Evolutionary conservation across 2,329 filamentous ascomycete genomes (phyloP).

Genomic region (Penicillium olsonii): DNA sequence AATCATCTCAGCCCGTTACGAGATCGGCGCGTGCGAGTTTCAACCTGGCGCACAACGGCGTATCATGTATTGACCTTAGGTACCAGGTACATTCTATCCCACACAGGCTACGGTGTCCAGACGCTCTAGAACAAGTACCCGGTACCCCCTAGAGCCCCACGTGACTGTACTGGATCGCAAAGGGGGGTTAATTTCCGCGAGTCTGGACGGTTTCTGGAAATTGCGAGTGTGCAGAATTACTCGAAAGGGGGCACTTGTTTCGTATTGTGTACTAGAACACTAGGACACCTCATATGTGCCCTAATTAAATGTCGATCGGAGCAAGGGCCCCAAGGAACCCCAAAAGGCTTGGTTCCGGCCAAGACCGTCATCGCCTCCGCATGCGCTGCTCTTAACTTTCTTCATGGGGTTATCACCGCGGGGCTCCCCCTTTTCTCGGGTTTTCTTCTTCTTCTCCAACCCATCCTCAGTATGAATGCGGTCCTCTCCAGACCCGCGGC

Average conservation of each 20-base stretch:
- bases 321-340: conserved; percentile 1
- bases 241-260: too few relatives aligned
- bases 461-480: conserved; percentile 24
- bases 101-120: not conserved
- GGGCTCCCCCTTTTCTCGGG: conserved; percentile 6
- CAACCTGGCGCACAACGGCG: not conserved
- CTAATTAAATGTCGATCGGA: conserved; percentile 4
- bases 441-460: conserved; percentile 1
- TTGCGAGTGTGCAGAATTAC: too few relatives aligned
- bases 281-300: not conserved
- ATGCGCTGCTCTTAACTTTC: conserved; percentile 3
- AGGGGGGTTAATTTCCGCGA: too few relatives aligned
- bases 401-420: conserved; percentile 2
- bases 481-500: conserved; percentile 27
- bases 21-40: not conserved
- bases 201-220: too few relatives aligned
- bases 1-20: not conserved
- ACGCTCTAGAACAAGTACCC: not conserved
- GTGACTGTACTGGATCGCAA: not conserved
- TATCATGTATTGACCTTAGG: not conserved
- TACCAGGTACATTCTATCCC: not conserved
- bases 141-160: not conserved
- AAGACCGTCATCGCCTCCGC: conserved; percentile 6
- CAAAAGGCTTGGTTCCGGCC: conserved; percentile 12
- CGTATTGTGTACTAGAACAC: too few relatives aligned